Conservation (phyloP, 2,329 filamentous ascomycete species). For the Colletotrichum navitas region DNA sequence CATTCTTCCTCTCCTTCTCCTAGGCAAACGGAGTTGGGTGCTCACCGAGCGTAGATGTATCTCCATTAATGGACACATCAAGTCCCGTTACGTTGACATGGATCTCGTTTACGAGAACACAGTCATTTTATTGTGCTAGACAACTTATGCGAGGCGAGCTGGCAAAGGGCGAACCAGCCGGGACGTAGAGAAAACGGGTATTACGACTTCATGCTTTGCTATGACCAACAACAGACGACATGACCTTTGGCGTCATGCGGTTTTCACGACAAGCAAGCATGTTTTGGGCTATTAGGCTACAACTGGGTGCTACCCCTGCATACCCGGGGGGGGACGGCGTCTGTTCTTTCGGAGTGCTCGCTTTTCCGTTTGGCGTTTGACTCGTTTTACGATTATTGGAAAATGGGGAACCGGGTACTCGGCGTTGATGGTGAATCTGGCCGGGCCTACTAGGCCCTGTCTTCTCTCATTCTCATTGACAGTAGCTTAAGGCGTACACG, state of each 20-base stretch:
- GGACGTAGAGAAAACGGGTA: neutral
- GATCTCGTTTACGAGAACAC: neutral
- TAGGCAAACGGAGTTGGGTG: neutral
- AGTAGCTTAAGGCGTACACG: neutral
- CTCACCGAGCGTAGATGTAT: neutral
- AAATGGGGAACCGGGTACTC: neutral
- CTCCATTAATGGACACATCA: neutral
- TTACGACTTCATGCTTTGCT: conserved; percentile 16
- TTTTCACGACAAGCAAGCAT: conserved; percentile 7
- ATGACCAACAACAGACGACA: conserved; percentile 5
- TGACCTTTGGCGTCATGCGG: neutral
- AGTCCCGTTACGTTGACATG: neutral
- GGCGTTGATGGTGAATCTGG: conserved; percentile 4
- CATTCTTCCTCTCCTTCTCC: neutral
- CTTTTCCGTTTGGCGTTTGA: neutral
- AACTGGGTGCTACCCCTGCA: neutral
- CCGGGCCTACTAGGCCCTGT: neutral
- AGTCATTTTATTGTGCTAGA: no score
- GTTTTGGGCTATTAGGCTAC: neutral
- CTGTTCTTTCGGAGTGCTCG: neutral
- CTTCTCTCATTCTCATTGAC: neutral
- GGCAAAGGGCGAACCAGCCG: neutral
- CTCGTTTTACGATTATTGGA: neutral
- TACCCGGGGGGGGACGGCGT: neutral
- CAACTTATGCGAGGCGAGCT: neutral